Conservation (phyloP, 345 rosid genomes). For the Sonneratia caseolaris region DNA sequence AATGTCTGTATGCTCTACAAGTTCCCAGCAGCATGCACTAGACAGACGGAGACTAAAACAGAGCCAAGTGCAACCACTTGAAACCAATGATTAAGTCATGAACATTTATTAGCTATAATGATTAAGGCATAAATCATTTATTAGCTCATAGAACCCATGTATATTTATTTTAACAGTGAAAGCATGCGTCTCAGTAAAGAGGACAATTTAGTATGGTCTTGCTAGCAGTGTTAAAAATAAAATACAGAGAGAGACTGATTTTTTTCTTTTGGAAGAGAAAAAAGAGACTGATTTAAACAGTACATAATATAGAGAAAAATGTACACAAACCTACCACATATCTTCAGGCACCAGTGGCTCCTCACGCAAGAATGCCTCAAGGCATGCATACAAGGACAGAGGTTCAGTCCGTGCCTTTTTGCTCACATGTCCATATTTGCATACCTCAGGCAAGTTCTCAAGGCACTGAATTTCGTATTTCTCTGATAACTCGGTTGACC, state of each 20-base stretch:
- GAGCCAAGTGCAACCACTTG: too few relatives aligned
- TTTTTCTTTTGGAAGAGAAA: neutral
- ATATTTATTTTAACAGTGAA: neutral
- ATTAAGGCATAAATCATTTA: neutral
- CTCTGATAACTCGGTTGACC: slow-evolving; percentile 56
- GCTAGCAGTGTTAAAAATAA: neutral
- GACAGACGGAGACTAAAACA: too few relatives aligned
- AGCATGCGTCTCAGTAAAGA: neutral
- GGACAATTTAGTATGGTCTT: neutral
- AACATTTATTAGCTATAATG: too few relatives aligned
- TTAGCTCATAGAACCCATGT: neutral
- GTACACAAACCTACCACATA: slow-evolving; percentile 70
- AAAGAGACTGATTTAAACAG: neutral
- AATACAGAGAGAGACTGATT: too few relatives aligned
- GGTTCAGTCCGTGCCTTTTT: slow-evolving; percentile 92
- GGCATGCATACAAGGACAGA: slow-evolving; percentile 80
- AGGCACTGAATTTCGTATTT: slow-evolving; percentile 40
- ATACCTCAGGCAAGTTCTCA: slow-evolving; percentile 88
- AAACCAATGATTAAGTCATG: too few relatives aligned
- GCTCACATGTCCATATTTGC: slow-evolving; percentile 62
- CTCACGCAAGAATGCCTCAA: slow-evolving; percentile 89
- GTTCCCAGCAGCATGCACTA: too few relatives aligned
- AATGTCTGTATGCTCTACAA: too few relatives aligned
- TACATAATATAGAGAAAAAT: neutral
- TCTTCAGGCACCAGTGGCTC: slow-evolving; percentile 99